Evolutionary conservation across 345 rosid species (phyloP).

Genomic region (Syzygium grande): DNA sequence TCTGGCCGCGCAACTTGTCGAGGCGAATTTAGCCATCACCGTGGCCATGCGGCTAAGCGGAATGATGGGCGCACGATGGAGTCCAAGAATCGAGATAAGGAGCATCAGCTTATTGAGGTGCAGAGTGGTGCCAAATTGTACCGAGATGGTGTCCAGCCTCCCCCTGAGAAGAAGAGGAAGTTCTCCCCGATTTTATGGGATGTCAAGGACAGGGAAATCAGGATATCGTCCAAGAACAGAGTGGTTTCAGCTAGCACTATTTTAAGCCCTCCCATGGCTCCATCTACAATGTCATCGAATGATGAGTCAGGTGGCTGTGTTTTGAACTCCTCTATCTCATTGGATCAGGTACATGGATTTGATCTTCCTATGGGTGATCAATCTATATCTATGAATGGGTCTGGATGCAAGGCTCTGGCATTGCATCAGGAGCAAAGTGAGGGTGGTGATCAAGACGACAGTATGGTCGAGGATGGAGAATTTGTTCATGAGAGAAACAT

Average conservation of each 20-base stretch:
- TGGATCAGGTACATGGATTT: constrained; percentile 1
- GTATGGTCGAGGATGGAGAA: constrained; percentile 31
- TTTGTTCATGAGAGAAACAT: constrained; percentile 24
- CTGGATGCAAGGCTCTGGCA: constrained; percentile 2
- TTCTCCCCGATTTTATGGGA: constrained; percentile 52
- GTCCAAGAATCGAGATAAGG: constrained; percentile 4
- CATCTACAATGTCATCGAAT: background rate
- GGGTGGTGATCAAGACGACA: constrained; percentile 18
- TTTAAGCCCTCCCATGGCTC: constrained; percentile 2
- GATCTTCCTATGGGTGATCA: constrained; percentile 1
- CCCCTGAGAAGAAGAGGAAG: constrained; percentile 52
- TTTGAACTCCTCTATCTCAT: background rate
- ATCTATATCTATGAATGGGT: background rate
- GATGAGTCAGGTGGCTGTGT: constrained; percentile 8
- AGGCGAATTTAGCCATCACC: background rate
- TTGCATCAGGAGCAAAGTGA: background rate
- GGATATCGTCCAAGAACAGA: constrained; percentile 14
- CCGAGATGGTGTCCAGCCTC: constrained; percentile 19
- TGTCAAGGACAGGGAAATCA: constrained; percentile 20
- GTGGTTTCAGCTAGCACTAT: constrained; percentile 1
- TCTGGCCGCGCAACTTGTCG: background rate
- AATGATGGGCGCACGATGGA: background rate
- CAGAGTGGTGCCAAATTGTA: background rate
- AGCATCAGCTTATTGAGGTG: background rate
- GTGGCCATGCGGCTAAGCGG: background rate